Base-by-base conservation (phyloP, 768 basidiomycete genomes). In the Amanita pallidorosea region DNA sequence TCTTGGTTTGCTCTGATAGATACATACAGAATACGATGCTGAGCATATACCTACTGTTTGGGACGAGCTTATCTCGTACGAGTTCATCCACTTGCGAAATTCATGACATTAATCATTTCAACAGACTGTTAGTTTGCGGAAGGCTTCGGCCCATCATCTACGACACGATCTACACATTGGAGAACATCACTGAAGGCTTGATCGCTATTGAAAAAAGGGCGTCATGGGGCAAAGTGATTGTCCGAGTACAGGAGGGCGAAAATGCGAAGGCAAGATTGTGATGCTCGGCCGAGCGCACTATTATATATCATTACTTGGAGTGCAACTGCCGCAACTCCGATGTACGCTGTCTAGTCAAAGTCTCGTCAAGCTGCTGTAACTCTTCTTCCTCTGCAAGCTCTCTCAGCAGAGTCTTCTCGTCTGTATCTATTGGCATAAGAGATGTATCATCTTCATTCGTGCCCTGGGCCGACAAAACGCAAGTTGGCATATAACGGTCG, bases 151-250 rank as follows among this genome's bases (percentile, higher is more conserved):
- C 92, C 1, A 71, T 90, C 2, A 68, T 80, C 9, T 97, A 88
- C 61, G 68, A 76, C 8, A 74, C 81, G 45, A 60, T 84, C 1
- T 96, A 80, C 65, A 63, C 86, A 0, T 66, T 97, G 1, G 85
- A 87, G 22, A 66, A 64, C 7, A 66, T 93, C 2, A 66, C 74
- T 3, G 78, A 83, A 1, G 95, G 85, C 1, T 66, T 97, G 45
- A 61, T 60, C 12, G 91, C 88, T 22, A 66, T 98, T 17, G 92
- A 93, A 60, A 71, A 70, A 42, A 71, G 95, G 55, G 78, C 88
- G 67, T 94, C 92, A 4, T 98, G 92, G 89, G 95, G 95, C 0
- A 97, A 97, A 61, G 87, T 74, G 0, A 70, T 94, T 22, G 76
- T 89, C 7, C 73, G 70, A 45, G 63, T 98, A 44, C 74, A 70